Base-by-base conservation (phyloP, 257 asterid genomes). In the Fraxinus quadrangulata region DNA sequence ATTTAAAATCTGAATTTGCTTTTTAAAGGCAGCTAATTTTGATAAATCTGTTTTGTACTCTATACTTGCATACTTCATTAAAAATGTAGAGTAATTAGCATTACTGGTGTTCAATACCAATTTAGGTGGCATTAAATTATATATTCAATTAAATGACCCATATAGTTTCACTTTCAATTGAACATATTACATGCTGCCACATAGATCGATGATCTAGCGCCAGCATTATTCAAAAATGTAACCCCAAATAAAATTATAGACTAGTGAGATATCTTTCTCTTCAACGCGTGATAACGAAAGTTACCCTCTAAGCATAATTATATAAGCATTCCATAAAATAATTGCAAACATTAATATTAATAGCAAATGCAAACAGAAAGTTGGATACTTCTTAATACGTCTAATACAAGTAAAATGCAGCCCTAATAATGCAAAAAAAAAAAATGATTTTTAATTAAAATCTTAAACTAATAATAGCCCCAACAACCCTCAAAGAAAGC, bases 401-500 rank as follows among this genome's bases (percentile, higher is more conserved):
- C 65, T 45, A 21, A 54, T 56, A 83, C 73, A 59, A 49, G 81
- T 72, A 77, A 67, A 75, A 54, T 56, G 45, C 45, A 56, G n/a
- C 65, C 36, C 31, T 37, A 7, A 77, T 3, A 33, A 14, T 23
- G 23, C 56, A 63, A 47, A 11, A 65, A 68, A 28, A 65, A 68
- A 28, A 47, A 59, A n/a, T 37, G 37, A 23, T 47, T 63, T 49
- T 45, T 72, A 21, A 59, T 67, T 10, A 3, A 63, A 63, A 3
- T 73, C 42, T 74, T 79, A 34, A 76, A n/a, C 45, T 47, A 37
- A 67, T 61, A 23, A 54, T 36, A 75, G 0, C 40, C 14, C 3
- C 69, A 82, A 83, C 84, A 70, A 82, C 81, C 81, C 77, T 67
- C 39, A 33, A 42, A 81, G 45, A 75, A 69, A 56, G 42, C 30